Percentiles rank a stretch among this genome's conserved stretches.
phyloP scores from a whole-genome alignment of 306 rosid genomes.

The Hylodesmum podocarpum region DNA sequence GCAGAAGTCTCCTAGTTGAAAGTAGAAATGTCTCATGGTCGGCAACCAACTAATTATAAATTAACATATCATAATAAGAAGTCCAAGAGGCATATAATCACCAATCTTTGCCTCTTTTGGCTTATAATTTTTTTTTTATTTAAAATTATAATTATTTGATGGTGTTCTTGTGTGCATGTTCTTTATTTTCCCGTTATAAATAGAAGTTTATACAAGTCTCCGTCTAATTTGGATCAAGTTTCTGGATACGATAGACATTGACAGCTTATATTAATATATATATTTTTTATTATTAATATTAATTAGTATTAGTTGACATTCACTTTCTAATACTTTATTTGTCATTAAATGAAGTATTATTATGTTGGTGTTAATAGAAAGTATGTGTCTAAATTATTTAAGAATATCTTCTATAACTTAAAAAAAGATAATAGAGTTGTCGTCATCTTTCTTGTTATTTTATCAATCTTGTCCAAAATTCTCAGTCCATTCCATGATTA shows the following conservation, averaged over 20 bases:
- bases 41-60: not conserved
- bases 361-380: not conserved
- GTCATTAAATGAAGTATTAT: not conserved
- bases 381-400: not conserved
- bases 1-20: not conserved
- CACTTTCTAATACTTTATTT: not conserved
- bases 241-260: not conserved
- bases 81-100: not conserved
- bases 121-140: not conserved
- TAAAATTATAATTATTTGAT: not conserved
- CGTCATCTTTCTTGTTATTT: not conserved
- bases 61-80: not conserved
- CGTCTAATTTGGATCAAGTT: not conserved
- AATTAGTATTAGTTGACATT: not conserved
- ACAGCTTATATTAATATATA: not conserved
- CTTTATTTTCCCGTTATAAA: not conserved
- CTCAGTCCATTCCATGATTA: not conserved
- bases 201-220: not conserved
- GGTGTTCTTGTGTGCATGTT: not conserved
- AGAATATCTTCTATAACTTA: not conserved
- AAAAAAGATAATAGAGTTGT: not conserved
- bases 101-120: conserved; percentile 6
- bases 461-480: not conserved
- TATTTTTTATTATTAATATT: not conserved
- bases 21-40: conserved; percentile 8